Conservation (phyloP, 1,284 basidiomycete genomes). For the Coniferiporia weirii region DNA sequence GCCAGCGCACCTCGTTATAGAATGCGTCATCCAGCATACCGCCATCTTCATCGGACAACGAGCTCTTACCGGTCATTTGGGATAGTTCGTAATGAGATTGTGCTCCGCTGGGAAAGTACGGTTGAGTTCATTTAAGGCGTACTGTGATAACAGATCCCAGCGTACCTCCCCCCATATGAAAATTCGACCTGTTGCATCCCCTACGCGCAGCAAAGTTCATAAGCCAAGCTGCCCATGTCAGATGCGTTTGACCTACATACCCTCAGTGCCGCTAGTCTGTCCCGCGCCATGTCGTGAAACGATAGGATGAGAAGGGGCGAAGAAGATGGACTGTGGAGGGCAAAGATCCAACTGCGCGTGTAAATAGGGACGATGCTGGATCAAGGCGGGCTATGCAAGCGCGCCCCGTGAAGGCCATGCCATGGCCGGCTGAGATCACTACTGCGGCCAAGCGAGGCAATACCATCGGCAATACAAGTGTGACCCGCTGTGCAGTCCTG, state of each 20-base stretch:
- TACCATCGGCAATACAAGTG: too few relatives aligned
- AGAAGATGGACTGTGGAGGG: constrained; percentile 15
- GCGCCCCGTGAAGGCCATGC: too few relatives aligned
- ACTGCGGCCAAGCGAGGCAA: too few relatives aligned
- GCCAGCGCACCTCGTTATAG: constrained; percentile 61
- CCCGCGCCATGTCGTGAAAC: constrained; percentile 57
- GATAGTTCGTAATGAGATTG: constrained; percentile 59
- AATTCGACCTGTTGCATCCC: background rate
- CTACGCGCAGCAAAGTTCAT: background rate
- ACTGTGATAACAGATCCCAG: background rate
- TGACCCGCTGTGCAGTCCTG: too few relatives aligned
- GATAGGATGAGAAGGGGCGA: constrained; percentile 16
- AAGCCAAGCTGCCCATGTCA: background rate
- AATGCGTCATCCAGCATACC: constrained; percentile 51
- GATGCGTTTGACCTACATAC: constrained; percentile 34
- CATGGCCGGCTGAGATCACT: too few relatives aligned
- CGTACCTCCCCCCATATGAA: background rate
- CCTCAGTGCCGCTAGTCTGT: constrained; percentile 80
- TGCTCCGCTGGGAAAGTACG: too few relatives aligned
- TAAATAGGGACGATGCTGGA: too few relatives aligned
- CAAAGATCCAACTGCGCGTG: background rate
- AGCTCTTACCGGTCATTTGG: constrained; percentile 50
- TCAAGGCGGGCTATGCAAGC: too few relatives aligned
- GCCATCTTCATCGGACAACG: background rate
- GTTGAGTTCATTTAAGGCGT: too few relatives aligned